phyloP scores from a whole-genome alignment of 148 eudicot genomes.

The Pharnaceum exiguum region DNA sequence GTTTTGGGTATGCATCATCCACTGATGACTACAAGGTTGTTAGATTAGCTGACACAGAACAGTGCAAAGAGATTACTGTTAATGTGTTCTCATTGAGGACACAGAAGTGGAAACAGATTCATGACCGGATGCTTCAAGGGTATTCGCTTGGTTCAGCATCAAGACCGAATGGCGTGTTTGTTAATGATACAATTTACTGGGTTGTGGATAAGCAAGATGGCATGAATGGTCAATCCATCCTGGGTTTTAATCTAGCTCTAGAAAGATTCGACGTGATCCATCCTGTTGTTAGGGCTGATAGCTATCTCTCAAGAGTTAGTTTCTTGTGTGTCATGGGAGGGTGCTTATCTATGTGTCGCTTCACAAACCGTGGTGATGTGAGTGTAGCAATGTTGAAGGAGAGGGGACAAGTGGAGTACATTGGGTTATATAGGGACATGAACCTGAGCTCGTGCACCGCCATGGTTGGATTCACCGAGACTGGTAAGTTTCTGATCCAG shows the following conservation, averaged over 20 bases:
- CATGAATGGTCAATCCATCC: constrained; percentile 10
- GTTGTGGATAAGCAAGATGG: constrained; percentile 11
- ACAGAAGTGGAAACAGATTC: constrained; percentile 13
- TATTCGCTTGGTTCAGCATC: constrained; percentile 7
- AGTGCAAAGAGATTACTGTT: neutral
- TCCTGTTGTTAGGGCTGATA: constrained; percentile 5
- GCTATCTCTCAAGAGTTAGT: constrained; percentile 13
- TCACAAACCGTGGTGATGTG: constrained; percentile 22
- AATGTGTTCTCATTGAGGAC: constrained; percentile 21
- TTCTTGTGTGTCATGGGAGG: constrained; percentile 26
- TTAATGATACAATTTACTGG: constrained; percentile 21
- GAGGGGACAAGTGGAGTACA: constrained; percentile 17
- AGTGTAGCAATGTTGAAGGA: constrained; percentile 12
- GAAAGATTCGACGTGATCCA: constrained; percentile 9
- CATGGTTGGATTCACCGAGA: constrained; percentile 11
- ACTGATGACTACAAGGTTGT: constrained; percentile 23
- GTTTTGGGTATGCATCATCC: constrained; percentile 22
- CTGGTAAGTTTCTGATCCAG: constrained; percentile 14
- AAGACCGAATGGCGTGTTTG: constrained; percentile 1
- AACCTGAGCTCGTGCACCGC: constrained; percentile 13
- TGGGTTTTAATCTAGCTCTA: constrained; percentile 16
- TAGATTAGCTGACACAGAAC: constrained; percentile 1
- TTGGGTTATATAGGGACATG: constrained; percentile 25
- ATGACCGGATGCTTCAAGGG: neutral
- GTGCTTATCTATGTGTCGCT: constrained; percentile 14